These are phyloP conservation scores for Pigoraptor vietnamica DNA, from an alignment of 78 protist genomes.

Conservation along the genomic window DNA sequence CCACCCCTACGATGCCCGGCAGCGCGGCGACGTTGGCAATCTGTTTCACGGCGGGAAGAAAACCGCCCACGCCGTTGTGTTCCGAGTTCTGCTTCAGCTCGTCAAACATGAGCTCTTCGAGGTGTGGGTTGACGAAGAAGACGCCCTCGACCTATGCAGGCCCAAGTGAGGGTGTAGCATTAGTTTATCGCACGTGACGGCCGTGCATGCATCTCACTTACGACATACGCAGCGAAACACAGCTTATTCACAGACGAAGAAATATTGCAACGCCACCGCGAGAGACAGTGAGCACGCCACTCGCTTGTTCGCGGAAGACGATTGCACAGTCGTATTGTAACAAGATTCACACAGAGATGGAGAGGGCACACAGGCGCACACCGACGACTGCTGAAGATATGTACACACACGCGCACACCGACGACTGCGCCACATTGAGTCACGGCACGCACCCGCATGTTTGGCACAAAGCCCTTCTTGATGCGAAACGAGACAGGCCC, in stretches of 20 bases:
- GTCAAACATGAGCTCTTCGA: conserved; percentile 58
- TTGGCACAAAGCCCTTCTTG: conserved; percentile 72
- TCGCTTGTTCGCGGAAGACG: background rate
- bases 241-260: too few species aligned
- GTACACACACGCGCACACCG: too few species aligned
- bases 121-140: conserved; percentile 72
- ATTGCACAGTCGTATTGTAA: background rate
- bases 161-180: background rate
- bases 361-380: too few species aligned
- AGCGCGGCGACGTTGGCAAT: conserved; percentile 85
- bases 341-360: too few species aligned
- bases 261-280: too few species aligned
- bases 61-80: conserved; percentile 42
- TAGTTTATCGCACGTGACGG: too few species aligned
- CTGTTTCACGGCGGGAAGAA: conserved; percentile 61
- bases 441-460: conserved; percentile 74
- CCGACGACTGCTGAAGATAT: too few species aligned
- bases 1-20: conserved; percentile 81
- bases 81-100: conserved; percentile 59
- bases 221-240: too few species aligned
- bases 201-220: too few species aligned
- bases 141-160: conserved; percentile 48
- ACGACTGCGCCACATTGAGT: too few species aligned
- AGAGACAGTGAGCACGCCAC: too few species aligned
- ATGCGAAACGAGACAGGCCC: conserved; percentile 11